phyloP scores from a whole-genome alignment of 345 rosid genomes.

The Viola odorata region DNA sequence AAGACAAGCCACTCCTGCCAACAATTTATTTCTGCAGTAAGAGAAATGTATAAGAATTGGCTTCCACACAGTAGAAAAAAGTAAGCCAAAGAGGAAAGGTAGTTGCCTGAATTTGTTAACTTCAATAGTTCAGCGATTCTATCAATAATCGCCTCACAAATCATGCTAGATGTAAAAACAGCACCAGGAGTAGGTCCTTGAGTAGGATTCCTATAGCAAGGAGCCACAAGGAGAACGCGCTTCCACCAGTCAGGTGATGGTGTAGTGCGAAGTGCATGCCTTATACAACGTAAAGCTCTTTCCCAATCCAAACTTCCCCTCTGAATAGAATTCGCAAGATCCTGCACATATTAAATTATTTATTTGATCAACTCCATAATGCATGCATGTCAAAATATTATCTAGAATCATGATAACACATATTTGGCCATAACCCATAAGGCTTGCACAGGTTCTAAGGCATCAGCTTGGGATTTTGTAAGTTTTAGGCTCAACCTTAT shows the following conservation, averaged over 20 bases:
- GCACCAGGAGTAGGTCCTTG: conserved; percentile 90
- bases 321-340: conserved; percentile 81
- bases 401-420: no score
- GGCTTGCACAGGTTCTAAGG: no score
- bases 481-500: no score
- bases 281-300: conserved; percentile 93
- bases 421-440: no score
- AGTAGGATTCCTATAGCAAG: conserved; percentile 61
- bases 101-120: conserved; percentile 84
- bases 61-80: conserved; percentile 10
- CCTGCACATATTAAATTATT: conserved; percentile 36
- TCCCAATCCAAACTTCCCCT: conserved; percentile 99
- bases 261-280: conserved; percentile 89
- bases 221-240: conserved; percentile 91
- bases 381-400: no score
- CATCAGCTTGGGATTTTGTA: no score
- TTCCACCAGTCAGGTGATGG: conserved; percentile 99
- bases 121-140: conserved; percentile 89
- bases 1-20: conserved; percentile 99
- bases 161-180: conserved; percentile 88
- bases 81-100: conserved; percentile 11
- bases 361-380: no score
- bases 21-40: conserved; percentile 78
- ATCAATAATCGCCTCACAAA: conserved; percentile 86
- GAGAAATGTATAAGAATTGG: conserved; percentile 7